These are phyloP conservation scores for Leishmania mexicana DNA, from an alignment of 208 protist species.

Conservation along the genomic window DNA sequence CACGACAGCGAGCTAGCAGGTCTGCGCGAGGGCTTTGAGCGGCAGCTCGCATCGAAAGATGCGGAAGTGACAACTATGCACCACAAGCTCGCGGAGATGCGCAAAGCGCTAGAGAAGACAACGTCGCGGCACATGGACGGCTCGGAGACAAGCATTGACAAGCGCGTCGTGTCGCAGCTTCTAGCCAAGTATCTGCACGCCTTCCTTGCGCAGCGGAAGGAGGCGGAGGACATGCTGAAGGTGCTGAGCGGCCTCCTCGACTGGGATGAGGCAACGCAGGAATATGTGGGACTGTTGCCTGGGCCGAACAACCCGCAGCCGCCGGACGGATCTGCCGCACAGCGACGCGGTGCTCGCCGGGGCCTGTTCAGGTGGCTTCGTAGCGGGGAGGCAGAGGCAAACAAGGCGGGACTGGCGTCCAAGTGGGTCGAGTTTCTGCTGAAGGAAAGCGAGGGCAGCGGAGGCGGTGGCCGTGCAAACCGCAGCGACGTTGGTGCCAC, in stretches of 20 bases:
- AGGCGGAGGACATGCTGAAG: constrained; percentile 80
- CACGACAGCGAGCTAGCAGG: constrained; percentile 20
- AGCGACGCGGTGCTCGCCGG: constrained; percentile 18
- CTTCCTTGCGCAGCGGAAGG: constrained; percentile 48
- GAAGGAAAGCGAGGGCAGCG: constrained; percentile 51
- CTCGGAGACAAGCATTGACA: constrained; percentile 73
- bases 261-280: constrained; percentile 84
- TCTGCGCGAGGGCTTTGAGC: constrained; percentile 7
- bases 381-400: neutral
- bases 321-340: constrained; percentile 5
- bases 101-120: constrained; percentile 60
- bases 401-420: constrained; percentile 42
- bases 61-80: constrained; percentile 71
- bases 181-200: constrained; percentile 88
- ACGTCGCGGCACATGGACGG: constrained; percentile 56
- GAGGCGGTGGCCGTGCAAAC: neutral
- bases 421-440: constrained; percentile 90
- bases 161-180: constrained; percentile 80
- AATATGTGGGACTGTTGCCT: constrained; percentile 73
- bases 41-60: constrained; percentile 60
- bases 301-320: constrained; percentile 68
- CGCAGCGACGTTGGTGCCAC: neutral
- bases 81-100: constrained; percentile 77
- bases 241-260: constrained; percentile 72
- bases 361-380: constrained; percentile 34